Evolutionary conservation across 495 filamentous ascomycete genomes (phyloP).

Genomic region (Pyrenula aspistea): DNA sequence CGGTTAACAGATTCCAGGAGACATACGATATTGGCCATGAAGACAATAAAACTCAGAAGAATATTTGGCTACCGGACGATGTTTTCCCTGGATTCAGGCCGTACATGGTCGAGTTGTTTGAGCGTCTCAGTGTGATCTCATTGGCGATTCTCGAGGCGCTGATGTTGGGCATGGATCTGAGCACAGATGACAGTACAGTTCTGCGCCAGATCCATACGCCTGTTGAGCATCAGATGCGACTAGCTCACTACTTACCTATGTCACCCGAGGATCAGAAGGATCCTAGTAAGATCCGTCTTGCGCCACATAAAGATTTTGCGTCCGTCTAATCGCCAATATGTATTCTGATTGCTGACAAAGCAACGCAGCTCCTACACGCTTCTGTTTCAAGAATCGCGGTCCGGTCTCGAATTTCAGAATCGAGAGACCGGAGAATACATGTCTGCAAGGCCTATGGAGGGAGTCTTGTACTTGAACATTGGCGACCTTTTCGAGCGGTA

Average conservation of each 20-base stretch:
- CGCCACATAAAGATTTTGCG: not conserved
- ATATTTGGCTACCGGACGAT: not conserved
- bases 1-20: not conserved
- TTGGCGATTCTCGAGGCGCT: not conserved
- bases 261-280: not conserved
- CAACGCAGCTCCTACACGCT: not conserved
- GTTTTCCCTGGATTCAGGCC: not conserved
- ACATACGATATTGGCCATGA: not conserved
- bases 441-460: not conserved
- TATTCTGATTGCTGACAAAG: not conserved
- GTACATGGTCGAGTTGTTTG: not conserved
- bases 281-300: not conserved
- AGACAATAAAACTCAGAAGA: not conserved
- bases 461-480: not conserved
- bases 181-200: not conserved
- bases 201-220: not conserved
- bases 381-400: not conserved
- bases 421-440: not conserved
- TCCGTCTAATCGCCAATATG: not conserved
- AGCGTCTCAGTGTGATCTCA: not conserved
- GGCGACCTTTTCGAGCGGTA: not conserved
- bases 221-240: not conserved
- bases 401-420: not conserved
- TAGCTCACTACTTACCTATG: not conserved
- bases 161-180: not conserved